Percentiles rank a stretch among this genome's conserved stretches.
These are phyloP conservation scores for Melampsora abietis-canadensis DNA, from an alignment of 1,284 basidiomycete species.

Conservation along the genomic window DNA sequence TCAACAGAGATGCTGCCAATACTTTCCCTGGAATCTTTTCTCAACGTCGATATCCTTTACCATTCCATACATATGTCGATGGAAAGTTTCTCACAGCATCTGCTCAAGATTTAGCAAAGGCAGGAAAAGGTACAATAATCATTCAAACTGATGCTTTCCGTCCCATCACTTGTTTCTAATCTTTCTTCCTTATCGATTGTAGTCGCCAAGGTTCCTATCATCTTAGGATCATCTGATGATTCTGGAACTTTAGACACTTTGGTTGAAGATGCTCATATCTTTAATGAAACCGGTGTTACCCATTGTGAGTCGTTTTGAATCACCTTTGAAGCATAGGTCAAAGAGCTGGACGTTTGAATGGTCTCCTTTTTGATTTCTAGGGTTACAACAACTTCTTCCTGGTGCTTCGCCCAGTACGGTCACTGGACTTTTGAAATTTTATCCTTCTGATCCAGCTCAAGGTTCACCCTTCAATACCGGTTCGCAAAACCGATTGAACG, in stretches of 20 bases:
- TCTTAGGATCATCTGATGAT: neutral
- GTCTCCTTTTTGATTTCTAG: neutral
- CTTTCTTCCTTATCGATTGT: too few species aligned
- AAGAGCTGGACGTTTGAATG: too few species aligned
- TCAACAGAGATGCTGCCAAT: neutral
- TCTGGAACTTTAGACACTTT: constrained; percentile 1
- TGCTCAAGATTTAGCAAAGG: neutral
- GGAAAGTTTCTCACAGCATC: constrained; percentile 1
- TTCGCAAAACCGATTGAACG: neutral
- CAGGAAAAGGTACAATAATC: neutral
- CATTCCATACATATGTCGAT: neutral
- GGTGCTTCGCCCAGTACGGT: neutral
- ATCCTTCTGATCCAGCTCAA: neutral
- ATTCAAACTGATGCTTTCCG: neutral
- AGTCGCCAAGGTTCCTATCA: neutral
- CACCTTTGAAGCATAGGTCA: too few species aligned
- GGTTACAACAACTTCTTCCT: neutral
- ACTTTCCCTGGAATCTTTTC: neutral
- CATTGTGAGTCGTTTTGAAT: neutral
- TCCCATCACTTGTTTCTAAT: too few species aligned
- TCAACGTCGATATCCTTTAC: neutral
- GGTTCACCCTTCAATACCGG: neutral
- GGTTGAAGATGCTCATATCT: constrained; percentile 1
- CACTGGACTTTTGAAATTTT: neutral
- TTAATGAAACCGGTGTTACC: neutral